These are phyloP conservation scores for Batkoa obscura DNA, from an alignment of 371 early-diverging fungal species.

Conservation along the genomic window DNA sequence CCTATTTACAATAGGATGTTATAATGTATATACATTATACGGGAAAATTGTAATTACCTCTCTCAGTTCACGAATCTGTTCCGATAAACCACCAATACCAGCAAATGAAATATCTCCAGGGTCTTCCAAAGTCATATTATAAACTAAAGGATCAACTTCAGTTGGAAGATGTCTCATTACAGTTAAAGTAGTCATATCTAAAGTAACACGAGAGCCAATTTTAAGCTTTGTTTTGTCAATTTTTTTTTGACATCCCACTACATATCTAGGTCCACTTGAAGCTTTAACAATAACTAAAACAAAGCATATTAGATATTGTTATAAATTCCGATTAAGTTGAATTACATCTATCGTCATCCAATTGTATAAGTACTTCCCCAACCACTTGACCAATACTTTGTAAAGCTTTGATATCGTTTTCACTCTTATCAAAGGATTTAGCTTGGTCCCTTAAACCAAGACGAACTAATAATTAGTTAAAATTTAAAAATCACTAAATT, in stretches of 20 bases:
- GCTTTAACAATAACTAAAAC: conserved; percentile 92
- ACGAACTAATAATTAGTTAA: conserved; percentile 44
- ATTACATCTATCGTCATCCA: conserved; percentile 92
- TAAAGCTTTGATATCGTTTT: conserved; percentile 95
- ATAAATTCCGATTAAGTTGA: neutral
- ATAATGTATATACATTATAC: neutral
- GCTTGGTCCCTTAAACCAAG: conserved; percentile 62
- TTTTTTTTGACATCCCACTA: conserved; percentile 94
- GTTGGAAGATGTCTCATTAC: conserved; percentile 97
- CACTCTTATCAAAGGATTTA: conserved; percentile 85
- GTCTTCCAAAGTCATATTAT: conserved; percentile 97
- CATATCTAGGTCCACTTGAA: conserved; percentile 96
- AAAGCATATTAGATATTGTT: neutral
- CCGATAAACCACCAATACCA: conserved; percentile 91
- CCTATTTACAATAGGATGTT: conserved; percentile 18
- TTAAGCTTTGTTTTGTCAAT: conserved; percentile 85
- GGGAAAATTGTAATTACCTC: conserved; percentile 37
- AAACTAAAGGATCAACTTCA: conserved; percentile 98
- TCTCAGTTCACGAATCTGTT: conserved; percentile 96
- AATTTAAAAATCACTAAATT: neutral
- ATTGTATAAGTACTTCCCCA: conserved; percentile 96
- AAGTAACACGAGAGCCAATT: conserved; percentile 90
- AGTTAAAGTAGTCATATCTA: conserved; percentile 99
- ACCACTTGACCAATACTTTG: conserved; percentile 99
- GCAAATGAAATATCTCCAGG: conserved; percentile 93